These are phyloP conservation scores for Phytophthora crassamura DNA, from an alignment of 352 stramenopile genomes.

Conservation along the genomic window DNA sequence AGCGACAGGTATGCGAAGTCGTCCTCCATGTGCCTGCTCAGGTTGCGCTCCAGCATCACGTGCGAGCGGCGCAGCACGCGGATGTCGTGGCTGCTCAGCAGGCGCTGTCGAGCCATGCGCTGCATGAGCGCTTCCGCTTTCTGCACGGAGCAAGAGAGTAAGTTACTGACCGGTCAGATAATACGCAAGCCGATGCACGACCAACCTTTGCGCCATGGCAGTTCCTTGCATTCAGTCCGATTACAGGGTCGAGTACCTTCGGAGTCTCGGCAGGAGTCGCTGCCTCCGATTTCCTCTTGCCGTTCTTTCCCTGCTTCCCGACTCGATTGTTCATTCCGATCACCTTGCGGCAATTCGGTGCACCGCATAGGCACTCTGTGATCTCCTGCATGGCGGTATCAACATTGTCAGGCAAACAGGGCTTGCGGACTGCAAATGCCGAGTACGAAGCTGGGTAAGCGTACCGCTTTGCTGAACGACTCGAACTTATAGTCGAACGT, in stretches of 20 bases:
- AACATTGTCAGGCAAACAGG: conserved; percentile 5
- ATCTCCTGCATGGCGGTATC: conserved; percentile 55
- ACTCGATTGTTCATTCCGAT: conserved; percentile 77
- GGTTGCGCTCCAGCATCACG: conserved; percentile 69
- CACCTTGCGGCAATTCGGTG: conserved; percentile 69
- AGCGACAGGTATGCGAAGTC: conserved; percentile 67
- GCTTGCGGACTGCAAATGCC: background rate
- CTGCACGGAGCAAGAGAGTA: conserved; percentile 24
- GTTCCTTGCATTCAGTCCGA: conserved; percentile 40
- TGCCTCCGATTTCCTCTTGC: conserved; percentile 27
- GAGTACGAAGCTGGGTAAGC: background rate
- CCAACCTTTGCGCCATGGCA: conserved; percentile 53
- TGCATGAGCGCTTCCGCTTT: conserved; percentile 67
- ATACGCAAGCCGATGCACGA: background rate
- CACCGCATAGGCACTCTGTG: conserved; percentile 69
- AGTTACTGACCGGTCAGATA: background rate
- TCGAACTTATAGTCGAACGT: conserved; percentile 95
- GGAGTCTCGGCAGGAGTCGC: conserved; percentile 5
- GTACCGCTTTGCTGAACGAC: conserved; percentile 39
- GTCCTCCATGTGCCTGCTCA: conserved; percentile 54
- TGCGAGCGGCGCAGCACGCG: conserved; percentile 55
- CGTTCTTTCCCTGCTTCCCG: conserved; percentile 32
- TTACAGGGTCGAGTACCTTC: conserved; percentile 58
- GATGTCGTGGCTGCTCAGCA: conserved; percentile 59
- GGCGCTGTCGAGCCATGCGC: conserved; percentile 57